A percentile compares a stretch with the other conserved stretches of the same genome.
Evolutionary conservation across 257 asterid species (phyloP).

Genomic region (Solanum pinnatisectum): DNA sequence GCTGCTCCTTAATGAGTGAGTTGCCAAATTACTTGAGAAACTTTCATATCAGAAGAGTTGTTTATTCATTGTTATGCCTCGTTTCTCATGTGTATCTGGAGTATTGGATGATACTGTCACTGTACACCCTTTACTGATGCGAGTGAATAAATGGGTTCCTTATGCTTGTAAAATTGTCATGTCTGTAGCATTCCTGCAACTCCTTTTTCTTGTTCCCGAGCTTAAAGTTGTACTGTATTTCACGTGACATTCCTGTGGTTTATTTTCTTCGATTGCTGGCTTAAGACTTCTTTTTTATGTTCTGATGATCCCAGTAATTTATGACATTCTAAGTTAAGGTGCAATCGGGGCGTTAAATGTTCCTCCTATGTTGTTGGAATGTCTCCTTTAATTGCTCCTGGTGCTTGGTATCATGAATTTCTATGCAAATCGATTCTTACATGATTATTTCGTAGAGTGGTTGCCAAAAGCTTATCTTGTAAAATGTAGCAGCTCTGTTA

Average conservation of each 20-base stretch:
- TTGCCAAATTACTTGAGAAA: neutral
- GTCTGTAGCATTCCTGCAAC: neutral
- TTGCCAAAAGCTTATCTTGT: neutral
- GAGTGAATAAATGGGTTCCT: neutral
- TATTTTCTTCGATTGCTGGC: neutral
- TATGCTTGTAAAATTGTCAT: neutral
- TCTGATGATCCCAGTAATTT: neutral
- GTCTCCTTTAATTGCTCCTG: neutral
- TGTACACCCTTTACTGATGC: neutral
- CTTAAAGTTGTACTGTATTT: neutral
- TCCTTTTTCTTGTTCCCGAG: neutral
- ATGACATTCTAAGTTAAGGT: neutral
- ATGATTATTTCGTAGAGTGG: neutral
- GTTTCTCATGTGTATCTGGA: neutral
- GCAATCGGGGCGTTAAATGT: neutral
- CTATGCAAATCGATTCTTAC: neutral
- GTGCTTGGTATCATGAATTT: neutral
- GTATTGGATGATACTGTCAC: neutral
- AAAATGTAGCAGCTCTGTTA: neutral
- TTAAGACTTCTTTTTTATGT: neutral
- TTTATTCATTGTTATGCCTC: neutral
- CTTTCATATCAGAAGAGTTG: neutral
- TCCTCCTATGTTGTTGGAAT: neutral
- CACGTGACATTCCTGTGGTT: neutral
- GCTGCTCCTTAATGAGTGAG: neutral